Base-by-base conservation (phyloP, 257 asterid species). In the Jaltomata sinuosa region DNA sequence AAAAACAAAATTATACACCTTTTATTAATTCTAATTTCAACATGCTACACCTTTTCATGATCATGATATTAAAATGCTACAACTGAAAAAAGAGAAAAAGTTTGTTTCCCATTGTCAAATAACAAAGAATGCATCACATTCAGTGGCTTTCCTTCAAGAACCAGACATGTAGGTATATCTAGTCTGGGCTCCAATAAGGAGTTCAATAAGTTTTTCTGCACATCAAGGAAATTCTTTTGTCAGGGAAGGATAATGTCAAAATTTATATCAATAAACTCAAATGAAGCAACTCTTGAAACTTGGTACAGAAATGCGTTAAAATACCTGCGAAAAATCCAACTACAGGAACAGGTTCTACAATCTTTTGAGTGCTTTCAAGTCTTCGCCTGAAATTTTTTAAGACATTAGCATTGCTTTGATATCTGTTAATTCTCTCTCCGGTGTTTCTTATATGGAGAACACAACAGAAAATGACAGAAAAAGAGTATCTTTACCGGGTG, bases 81-180 rank as follows among this genome's bases (percentile, higher is more conserved):
- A 49, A 27, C 81, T 76, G 81, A 74, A 77, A 76, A 49, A 27
- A 27, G 62, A 49, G 18, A 69, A 36, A 50, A 27, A 47, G 62
- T 47, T 36, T 47, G 27, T 47, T 49, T 40, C 10, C 82, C 42
- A 16, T 77, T 49, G 62, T 49, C 81, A 45, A 74, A 15, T 49
- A 49, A 49, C 42, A 77, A 76, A 27, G 27, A 49, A 77, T 49
- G 82, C 42, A 49, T 27, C 22, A 76, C 45, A 76, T 76, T 49
- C 27, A 27, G 81, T 76, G 22, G 81, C 62, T 76, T 27, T 27
- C 62, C 27, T 29, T 95, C 90, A 97, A 27, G 99, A 95, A 91
- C 99, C 99, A 34, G 99, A 97, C 97, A 97, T 94, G 93, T 95
- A 94, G 54, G 98, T 95, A 89, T 97, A 95, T 55, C 99, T 93